Evolutionary conservation across 176 grass and related monocot species (phyloP).

Genomic region (Lolium rigidum): DNA sequence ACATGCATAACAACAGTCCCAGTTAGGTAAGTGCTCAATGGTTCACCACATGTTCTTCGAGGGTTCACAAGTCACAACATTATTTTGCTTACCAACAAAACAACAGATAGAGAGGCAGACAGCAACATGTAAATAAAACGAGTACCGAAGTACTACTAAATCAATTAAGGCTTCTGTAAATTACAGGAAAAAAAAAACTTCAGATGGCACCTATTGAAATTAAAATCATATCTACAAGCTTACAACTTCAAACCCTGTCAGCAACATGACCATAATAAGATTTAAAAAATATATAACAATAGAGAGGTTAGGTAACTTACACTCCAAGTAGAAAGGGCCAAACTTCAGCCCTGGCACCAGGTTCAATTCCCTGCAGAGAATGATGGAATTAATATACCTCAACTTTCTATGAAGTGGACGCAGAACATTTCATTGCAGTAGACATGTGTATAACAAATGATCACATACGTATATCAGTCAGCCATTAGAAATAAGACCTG

Average conservation of each 20-base stretch:
- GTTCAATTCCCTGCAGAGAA: constrained; percentile 80
- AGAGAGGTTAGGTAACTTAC: constrained; percentile 56
- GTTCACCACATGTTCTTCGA: neutral
- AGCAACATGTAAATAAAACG: neutral
- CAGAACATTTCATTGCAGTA: neutral
- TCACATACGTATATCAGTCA: neutral
- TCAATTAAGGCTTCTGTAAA: neutral
- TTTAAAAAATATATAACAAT: constrained; percentile 28
- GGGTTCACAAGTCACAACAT: neutral
- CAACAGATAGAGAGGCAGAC: neutral
- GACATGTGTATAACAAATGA: constrained; percentile 13
- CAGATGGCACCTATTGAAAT: constrained; percentile 4
- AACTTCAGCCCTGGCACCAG: constrained; percentile 83
- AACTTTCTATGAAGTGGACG: constrained; percentile 25
- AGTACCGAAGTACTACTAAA: constrained; percentile 5
- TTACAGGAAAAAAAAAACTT: neutral
- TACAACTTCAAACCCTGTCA: constrained; percentile 33
- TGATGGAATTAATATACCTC: constrained; percentile 38
- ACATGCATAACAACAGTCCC: constrained; percentile 2
- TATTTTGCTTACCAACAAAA: constrained; percentile 8
- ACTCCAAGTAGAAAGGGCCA: constrained; percentile 98
- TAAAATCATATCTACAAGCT: neutral
- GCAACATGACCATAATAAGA: neutral
- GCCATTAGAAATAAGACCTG: neutral
- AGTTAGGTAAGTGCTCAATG: neutral